A percentile compares a stretch with the other conserved stretches of the same genome.
phyloP scores from a whole-genome alignment of 129 eudicot genomes.

The Helianthus annuus region DNA sequence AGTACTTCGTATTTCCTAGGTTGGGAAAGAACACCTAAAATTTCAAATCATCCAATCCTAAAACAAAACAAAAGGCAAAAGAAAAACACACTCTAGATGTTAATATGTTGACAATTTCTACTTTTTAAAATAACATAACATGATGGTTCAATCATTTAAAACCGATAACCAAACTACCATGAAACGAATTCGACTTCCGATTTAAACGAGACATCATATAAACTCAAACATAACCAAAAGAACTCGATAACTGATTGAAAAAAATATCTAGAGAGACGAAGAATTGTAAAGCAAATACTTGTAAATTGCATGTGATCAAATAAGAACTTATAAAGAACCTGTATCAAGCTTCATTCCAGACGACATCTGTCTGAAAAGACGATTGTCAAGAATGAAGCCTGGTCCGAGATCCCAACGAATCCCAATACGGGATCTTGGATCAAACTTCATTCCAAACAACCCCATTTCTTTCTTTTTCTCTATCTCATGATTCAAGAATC shows the following conservation, averaged over 20 bases:
- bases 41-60: neutral
- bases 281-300: too few relatives aligned
- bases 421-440: slow-evolving; percentile 51
- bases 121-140: neutral
- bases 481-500: slow-evolving; percentile 44
- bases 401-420: slow-evolving; percentile 62
- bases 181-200: slow-evolving; percentile 2
- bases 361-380: slow-evolving; percentile 19
- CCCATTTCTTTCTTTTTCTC: slow-evolving; percentile 42
- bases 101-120: neutral
- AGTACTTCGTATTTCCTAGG: neutral
- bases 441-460: slow-evolving; percentile 79
- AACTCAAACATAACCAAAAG: neutral
- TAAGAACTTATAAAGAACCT: neutral
- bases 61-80: neutral
- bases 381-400: slow-evolving; percentile 82
- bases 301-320: neutral
- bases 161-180: neutral
- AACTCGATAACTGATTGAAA: neutral
- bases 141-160: neutral
- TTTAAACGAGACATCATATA: neutral
- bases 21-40: neutral
- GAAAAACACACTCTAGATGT: neutral
- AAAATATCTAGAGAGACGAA: neutral
- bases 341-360: neutral